Conservation (phyloP, 208 protist genomes). For the Novymonas esmeraldas region DNA sequence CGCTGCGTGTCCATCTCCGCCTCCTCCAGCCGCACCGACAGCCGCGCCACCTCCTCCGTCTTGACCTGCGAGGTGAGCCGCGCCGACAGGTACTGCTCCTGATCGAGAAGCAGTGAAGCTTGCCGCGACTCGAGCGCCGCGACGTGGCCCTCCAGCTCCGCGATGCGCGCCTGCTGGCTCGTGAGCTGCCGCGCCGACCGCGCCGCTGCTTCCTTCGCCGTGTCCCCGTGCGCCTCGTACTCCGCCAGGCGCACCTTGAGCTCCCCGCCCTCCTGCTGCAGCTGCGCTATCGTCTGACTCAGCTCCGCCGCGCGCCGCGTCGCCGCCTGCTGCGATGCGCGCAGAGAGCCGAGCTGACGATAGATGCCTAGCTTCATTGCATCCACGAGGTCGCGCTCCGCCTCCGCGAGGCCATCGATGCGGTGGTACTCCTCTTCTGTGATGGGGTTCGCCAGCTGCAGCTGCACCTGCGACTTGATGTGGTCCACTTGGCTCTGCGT, state of each 20-base stretch:
- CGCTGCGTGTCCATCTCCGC: slow-evolving; percentile 77
- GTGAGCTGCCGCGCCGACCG: slow-evolving; percentile 40
- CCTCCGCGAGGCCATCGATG: slow-evolving; percentile 68
- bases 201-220: slow-evolving; percentile 37
- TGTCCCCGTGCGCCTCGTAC: slow-evolving; percentile 38
- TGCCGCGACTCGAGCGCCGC: slow-evolving; percentile 59
- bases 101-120: slow-evolving; percentile 57
- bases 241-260: slow-evolving; percentile 59
- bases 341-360: slow-evolving; percentile 68
- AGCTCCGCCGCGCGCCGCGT: slow-evolving; percentile 64
- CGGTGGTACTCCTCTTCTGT: slow-evolving; percentile 75
- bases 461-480: slow-evolving; percentile 75
- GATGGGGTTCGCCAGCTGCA: slow-evolving; percentile 75
- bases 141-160: slow-evolving; percentile 71
- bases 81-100: slow-evolving; percentile 83
- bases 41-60: slow-evolving; percentile 82
- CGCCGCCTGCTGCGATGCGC: slow-evolving; percentile 55
- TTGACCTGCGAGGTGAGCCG: slow-evolving; percentile 83
- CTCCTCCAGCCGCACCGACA: slow-evolving; percentile 78
- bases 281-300: slow-evolving; percentile 35
- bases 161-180: slow-evolving; percentile 43
- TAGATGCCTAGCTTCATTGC: slow-evolving; percentile 86
- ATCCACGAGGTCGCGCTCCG: slow-evolving; percentile 78
- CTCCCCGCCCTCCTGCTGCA: slow-evolving; percentile 61
- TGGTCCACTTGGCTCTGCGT: slow-evolving; percentile 88